Evolutionary conservation across 352 stramenopile genomes (phyloP).

Genomic region (Stephanocyclus meneghinianus): DNA sequence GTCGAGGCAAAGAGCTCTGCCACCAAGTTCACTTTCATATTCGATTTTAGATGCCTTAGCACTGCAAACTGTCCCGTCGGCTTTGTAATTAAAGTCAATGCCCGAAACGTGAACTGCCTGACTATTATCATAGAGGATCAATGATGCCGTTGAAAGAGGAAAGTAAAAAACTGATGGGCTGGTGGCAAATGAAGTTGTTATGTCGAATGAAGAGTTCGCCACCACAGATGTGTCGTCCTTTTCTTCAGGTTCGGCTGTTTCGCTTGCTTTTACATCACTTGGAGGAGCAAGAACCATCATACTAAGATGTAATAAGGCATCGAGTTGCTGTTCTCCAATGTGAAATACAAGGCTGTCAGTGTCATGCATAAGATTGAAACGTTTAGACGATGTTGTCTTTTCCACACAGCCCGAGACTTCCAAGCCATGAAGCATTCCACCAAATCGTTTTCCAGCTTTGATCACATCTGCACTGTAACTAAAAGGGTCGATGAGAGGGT

Average conservation of each 20-base stretch:
- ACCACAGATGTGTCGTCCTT: not conserved
- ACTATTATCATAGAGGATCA: constrained; percentile 36
- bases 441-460: constrained; percentile 35
- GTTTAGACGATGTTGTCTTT: constrained; percentile 3
- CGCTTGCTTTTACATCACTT: not conserved
- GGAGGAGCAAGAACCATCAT: constrained; percentile 40
- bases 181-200: constrained; percentile 7
- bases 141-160: constrained; percentile 26
- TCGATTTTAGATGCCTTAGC: constrained; percentile 7
- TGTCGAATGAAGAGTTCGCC: not conserved
- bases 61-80: constrained; percentile 39
- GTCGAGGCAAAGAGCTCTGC: constrained; percentile 1
- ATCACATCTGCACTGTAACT: constrained; percentile 39
- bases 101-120: constrained; percentile 13
- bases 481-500: constrained; percentile 46
- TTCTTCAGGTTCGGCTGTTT: not conserved
- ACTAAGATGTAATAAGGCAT: constrained; percentile 29
- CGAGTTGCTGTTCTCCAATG: constrained; percentile 28
- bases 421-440: constrained; percentile 31
- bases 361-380: not conserved
- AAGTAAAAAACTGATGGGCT: constrained; percentile 33
- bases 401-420: constrained; percentile 22
- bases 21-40: constrained; percentile 15
- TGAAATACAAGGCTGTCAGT: constrained; percentile 22
- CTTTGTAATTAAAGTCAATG: constrained; percentile 27